A percentile compares a stretch with the other conserved stretches of the same genome.
phyloP scores from a whole-genome alignment of 148 eudicot species.

The Heliosperma pusillum region DNA sequence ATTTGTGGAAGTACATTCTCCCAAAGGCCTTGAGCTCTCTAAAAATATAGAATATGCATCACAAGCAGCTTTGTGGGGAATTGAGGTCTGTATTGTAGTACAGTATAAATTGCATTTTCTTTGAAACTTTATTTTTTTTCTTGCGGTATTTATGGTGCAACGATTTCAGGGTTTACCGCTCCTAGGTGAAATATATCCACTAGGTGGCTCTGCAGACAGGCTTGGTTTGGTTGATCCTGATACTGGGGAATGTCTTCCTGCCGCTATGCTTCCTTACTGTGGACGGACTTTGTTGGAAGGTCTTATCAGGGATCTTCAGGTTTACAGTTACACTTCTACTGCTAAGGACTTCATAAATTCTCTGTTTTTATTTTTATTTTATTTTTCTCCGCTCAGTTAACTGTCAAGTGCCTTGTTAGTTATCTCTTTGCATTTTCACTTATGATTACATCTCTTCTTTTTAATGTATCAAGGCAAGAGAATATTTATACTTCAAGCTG shows the following conservation, averaged over 20 bases:
- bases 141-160: constrained; percentile 24
- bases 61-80: constrained; percentile 97
- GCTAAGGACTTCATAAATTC: constrained; percentile 1
- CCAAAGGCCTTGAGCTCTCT: constrained; percentile 81
- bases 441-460: constrained; percentile 17
- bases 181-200: constrained; percentile 97
- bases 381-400: constrained; percentile 4
- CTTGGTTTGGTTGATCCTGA: constrained; percentile 88
- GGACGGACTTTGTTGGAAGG: constrained; percentile 95
- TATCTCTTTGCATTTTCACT: constrained; percentile 14
- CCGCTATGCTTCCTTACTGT: constrained; percentile 96
- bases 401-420: not conserved
- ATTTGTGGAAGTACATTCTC: constrained; percentile 78
- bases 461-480: constrained; percentile 66
- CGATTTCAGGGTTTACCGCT: constrained; percentile 83
- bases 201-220: constrained; percentile 98
- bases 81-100: constrained; percentile 59
- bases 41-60: constrained; percentile 80
- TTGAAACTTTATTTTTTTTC: constrained; percentile 7
- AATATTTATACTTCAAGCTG: constrained; percentile 85
- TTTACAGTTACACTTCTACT: constrained; percentile 24
- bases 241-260: constrained; percentile 96
- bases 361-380: not conserved
- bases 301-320: constrained; percentile 98
- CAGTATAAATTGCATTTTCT: constrained; percentile 15